Conservation (phyloP, 768 basidiomycete genomes). For the Sporobolomyces pararoseus region DNA sequence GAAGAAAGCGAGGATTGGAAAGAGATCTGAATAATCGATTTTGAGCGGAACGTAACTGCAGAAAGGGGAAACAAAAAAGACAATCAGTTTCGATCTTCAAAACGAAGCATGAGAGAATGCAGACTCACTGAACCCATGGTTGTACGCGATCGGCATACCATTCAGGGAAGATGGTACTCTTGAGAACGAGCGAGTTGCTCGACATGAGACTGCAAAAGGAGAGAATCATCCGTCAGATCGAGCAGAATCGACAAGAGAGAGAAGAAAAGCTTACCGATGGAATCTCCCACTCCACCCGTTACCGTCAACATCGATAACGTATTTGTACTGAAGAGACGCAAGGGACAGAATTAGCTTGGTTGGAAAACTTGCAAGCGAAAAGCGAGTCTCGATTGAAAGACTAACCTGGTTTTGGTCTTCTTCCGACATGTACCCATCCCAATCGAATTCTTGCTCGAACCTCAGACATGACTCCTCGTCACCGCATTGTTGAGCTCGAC, state of each 20-base stretch:
- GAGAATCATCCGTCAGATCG: background rate
- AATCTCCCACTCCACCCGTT: slow-evolving; percentile 84
- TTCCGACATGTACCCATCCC: slow-evolving; percentile 30
- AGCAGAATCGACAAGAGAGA: background rate
- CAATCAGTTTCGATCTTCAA: no score
- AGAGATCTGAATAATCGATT: slow-evolving; percentile 50
- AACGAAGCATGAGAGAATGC: background rate
- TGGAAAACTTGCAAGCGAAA: background rate
- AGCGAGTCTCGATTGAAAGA: no score
- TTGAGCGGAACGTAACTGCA: slow-evolving; percentile 44
- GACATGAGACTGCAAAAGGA: slow-evolving; percentile 23
- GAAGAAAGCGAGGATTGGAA: slow-evolving; percentile 70
- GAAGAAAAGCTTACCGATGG: slow-evolving; percentile 53
- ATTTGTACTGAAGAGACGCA: slow-evolving; percentile 65
- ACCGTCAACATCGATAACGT: slow-evolving; percentile 83
- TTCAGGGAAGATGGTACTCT: slow-evolving; percentile 39
- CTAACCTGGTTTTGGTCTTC: slow-evolving; percentile 33
- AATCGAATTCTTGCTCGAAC: slow-evolving; percentile 35
- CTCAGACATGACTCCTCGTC: slow-evolving; percentile 7
- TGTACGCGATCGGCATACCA: slow-evolving; percentile 75
- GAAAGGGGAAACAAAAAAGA: background rate
- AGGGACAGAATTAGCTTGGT: background rate
- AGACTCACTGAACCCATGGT: slow-evolving; percentile 64
- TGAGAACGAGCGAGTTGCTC: slow-evolving; percentile 38
- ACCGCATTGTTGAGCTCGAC: slow-evolving; percentile 30